Evolutionary conservation across 768 basidiomycete species (phyloP), one percentile per base, ranked within the genome.

Genomic region (Gautieria morchelliformis): DNA sequence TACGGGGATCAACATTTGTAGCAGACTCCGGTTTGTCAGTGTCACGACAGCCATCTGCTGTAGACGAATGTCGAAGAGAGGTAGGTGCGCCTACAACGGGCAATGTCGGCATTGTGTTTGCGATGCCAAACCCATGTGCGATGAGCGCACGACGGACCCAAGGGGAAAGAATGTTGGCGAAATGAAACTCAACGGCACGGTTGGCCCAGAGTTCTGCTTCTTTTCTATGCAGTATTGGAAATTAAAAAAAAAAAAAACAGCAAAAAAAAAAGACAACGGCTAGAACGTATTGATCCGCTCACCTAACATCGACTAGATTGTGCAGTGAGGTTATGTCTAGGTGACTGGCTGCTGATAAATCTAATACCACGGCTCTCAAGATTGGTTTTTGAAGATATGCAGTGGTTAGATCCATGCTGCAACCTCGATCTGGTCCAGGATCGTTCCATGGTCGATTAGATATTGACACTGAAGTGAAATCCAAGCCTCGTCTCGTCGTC

Each of bases 401-500:
- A 15, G 71, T 72, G 48, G 64, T 27, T 27, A 27, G 27, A 27
- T 27, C 70, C 59, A 75, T 78, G 0, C 65, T 72, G 0, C 69
- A 70, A 14, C 76, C 75, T 17, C 75, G 73, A 47, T 69, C 63
- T 19, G 89, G 88, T 27, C 91, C 90, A 11, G 89, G 84, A 63
- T 96, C 93, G 67, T 99, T 99, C 95, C 95, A 99, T 12, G 90
- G 80, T 44, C 93, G 82, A 67, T 95, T 92, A 60, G 78, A 75
- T 46, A 82, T 70, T 56, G 71, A 78, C 60, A 90, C 74, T 17
- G 70, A 65, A 54, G 77, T 76, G 69, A 87, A 75, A 68, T 94
- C 88, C 64, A 77, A 79, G 19, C 90, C 93, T 52, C 87, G 80
- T 32, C 83, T 78, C 65, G 85, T 91, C 63, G 84, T 76, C 56